A percentile compares a stretch with the other conserved stretches of the same genome.
phyloP scores from a whole-genome alignment of 2,329 filamentous ascomycete genomes.

The Aspergillus caelatus region DNA sequence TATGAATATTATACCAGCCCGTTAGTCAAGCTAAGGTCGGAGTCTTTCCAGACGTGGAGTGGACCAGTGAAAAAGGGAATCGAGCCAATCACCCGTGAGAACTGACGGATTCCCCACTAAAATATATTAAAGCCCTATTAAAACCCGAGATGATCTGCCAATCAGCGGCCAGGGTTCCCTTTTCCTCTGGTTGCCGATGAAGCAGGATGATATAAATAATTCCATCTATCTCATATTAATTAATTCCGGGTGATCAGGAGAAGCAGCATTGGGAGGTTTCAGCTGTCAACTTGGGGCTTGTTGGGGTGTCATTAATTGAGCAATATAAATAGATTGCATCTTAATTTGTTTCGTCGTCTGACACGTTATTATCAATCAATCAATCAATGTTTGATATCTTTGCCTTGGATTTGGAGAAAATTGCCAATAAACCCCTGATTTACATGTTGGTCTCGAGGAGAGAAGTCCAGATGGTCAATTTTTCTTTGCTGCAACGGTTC shows the following conservation, averaged over 20 bases:
- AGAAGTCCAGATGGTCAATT: too few relatives aligned
- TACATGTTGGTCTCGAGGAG: not conserved
- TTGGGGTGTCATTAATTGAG: not conserved
- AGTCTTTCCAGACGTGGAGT: too few relatives aligned
- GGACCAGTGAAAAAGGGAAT: not conserved
- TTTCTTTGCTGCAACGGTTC: not conserved
- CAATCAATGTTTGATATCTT: not conserved
- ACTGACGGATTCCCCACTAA: not conserved
- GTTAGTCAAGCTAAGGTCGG: not conserved
- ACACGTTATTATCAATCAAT: not conserved
- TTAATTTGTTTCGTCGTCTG: not conserved
- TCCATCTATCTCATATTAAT: not conserved
- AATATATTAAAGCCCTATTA: conserved; percentile 4
- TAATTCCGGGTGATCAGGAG: not conserved
- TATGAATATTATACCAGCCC: not conserved
- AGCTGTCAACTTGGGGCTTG: not conserved
- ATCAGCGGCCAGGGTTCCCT: not conserved
- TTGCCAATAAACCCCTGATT: not conserved
- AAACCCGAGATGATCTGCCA: not conserved
- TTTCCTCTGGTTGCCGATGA: not conserved
- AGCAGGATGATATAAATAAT: not conserved
- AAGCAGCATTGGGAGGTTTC: not conserved
- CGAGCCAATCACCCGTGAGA: not conserved
- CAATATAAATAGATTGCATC: conserved; percentile 4
- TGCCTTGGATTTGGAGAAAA: too few relatives aligned